phyloP scores from a whole-genome alignment of 2,329 filamentous ascomycete genomes.

The Colletotrichum sp. region DNA sequence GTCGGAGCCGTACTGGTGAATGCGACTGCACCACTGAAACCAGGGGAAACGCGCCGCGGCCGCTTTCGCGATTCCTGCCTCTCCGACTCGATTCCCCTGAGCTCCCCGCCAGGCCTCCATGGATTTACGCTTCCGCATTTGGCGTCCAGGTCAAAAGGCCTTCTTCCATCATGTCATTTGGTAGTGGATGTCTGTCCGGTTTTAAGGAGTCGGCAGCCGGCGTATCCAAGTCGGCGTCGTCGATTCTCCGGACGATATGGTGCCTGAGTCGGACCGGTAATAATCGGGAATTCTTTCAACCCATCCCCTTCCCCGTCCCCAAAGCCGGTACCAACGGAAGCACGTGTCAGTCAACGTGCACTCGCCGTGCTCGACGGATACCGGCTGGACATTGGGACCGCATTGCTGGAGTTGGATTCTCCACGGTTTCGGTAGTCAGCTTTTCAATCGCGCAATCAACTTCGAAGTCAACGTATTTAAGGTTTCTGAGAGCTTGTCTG shows the following conservation, averaged over 20 bases:
- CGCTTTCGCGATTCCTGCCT: not conserved
- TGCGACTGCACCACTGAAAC: conserved; percentile 7
- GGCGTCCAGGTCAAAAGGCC: not conserved
- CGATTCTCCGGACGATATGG: not conserved
- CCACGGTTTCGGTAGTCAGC: not conserved
- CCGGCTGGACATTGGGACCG: not conserved
- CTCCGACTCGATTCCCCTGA: not conserved
- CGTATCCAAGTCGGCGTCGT: not conserved
- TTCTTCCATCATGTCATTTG: not conserved
- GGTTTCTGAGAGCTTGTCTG: not conserved
- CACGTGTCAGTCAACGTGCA: not conserved
- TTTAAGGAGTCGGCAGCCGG: not conserved
- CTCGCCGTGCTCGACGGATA: not conserved
- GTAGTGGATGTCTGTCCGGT: not conserved
- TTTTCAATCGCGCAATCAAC: not conserved
- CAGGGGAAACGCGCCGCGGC: not conserved
- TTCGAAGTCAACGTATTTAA: not conserved
- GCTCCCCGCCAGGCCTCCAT: not conserved
- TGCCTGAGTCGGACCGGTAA: conserved; percentile 10
- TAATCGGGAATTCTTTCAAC: not conserved
- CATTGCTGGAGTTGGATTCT: not conserved
- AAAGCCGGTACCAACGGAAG: not conserved
- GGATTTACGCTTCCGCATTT: not conserved
- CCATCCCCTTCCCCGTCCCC: not conserved
- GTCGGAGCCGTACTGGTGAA: not conserved